Evolutionary conservation across 495 filamentous ascomycete genomes (phyloP).

Genomic region (Penicillium roqueforti): DNA sequence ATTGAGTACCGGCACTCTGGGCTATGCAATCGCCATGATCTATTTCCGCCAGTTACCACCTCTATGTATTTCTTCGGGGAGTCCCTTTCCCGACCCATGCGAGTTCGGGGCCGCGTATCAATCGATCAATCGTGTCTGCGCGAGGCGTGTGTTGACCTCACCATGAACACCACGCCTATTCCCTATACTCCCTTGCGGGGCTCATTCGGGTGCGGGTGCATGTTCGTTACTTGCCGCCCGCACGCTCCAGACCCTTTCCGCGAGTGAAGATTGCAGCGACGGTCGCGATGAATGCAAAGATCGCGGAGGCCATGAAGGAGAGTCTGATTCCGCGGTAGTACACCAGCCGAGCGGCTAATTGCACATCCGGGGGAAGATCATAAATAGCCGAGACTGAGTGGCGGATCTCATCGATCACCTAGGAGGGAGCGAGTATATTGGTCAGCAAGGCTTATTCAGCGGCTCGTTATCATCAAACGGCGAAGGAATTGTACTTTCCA

Average conservation of each 20-base stretch:
- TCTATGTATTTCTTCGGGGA: background rate
- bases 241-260: constrained; percentile 39
- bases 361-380: constrained; percentile 52
- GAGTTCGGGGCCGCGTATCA: background rate
- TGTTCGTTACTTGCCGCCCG: constrained; percentile 5
- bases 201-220: background rate
- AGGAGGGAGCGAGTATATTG: constrained; percentile 10
- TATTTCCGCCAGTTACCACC: background rate
- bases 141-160: background rate
- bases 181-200: background rate
- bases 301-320: constrained; percentile 52
- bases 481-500: constrained; percentile 55
- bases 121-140: background rate
- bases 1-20: background rate
- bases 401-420: constrained; percentile 58
- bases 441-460: constrained; percentile 16
- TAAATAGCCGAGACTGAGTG: constrained; percentile 56
- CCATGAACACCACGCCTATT: background rate
- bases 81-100: background rate
- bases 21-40: background rate
- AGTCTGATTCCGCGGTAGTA: constrained; percentile 55
- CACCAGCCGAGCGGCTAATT: constrained; percentile 55
- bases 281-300: constrained; percentile 48
- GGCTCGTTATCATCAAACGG: background rate
- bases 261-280: constrained; percentile 48